Evolutionary conservation across 2,329 filamentous ascomycete genomes (phyloP).

Genomic region (Fusarium aywerte): DNA sequence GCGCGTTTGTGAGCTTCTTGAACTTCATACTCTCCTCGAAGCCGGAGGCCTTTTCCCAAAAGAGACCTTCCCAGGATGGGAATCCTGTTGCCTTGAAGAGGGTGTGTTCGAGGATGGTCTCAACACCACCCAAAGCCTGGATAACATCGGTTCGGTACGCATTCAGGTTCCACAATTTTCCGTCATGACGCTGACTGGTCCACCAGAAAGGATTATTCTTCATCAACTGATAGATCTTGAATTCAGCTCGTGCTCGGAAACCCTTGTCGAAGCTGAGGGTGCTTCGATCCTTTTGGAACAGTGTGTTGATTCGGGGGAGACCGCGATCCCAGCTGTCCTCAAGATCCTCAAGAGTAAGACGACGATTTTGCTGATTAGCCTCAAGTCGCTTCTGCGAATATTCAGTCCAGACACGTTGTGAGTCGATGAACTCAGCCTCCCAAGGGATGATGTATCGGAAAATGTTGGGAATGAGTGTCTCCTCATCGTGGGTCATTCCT

Average conservation of each 20-base stretch:
- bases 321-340: slow-evolving; percentile 99
- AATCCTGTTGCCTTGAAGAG: slow-evolving; percentile 97
- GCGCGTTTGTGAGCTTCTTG: slow-evolving; percentile 98
- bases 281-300: slow-evolving; percentile 98
- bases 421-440: slow-evolving; percentile 99
- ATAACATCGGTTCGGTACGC: slow-evolving; percentile 97
- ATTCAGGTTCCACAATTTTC: slow-evolving; percentile 97
- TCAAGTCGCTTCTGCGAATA: slow-evolving; percentile 98
- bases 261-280: slow-evolving; percentile 98
- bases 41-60: slow-evolving; percentile 77
- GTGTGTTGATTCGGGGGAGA: slow-evolving; percentile 95
- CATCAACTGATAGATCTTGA: slow-evolving; percentile 99
- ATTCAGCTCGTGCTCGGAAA: slow-evolving; percentile 93
- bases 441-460: slow-evolving; percentile 99
- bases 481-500: slow-evolving; percentile 98
- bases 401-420: slow-evolving; percentile 98
- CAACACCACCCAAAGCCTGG: slow-evolving; percentile 93
- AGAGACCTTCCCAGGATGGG: slow-evolving; percentile 95
- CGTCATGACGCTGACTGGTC: slow-evolving; percentile 97
- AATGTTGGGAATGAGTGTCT: slow-evolving; percentile 97
- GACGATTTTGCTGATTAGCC: slow-evolving; percentile 95
- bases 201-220: slow-evolving; percentile 99
- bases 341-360: slow-evolving; percentile 92
- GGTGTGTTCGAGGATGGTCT: slow-evolving; percentile 97
- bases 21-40: slow-evolving; percentile 79